Percentiles rank a stretch among this genome's conserved stretches.
These are phyloP conservation scores for Cardamine resedifolia DNA, from an alignment of 345 rosid species.

Conservation along the genomic window DNA sequence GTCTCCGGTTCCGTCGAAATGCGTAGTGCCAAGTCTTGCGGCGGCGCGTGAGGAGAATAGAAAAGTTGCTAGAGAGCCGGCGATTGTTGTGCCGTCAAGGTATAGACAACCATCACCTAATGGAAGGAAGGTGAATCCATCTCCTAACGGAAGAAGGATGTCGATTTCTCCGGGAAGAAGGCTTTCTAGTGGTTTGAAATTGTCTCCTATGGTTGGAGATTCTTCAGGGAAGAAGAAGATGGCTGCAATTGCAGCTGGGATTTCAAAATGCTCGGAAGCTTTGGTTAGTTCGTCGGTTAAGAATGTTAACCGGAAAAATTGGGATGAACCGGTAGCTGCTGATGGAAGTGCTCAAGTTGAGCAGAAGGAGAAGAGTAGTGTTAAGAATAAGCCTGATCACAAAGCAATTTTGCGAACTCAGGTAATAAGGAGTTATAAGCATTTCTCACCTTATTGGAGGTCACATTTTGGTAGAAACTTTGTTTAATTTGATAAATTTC, in stretches of 20 bases:
- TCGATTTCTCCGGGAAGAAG: constrained; percentile 85
- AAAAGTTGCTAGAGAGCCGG: constrained; percentile 64
- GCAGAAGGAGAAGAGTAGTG: constrained; percentile 46
- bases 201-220: constrained; percentile 68
- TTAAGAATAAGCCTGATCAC: constrained; percentile 55
- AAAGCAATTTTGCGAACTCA: constrained; percentile 86
- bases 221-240: constrained; percentile 81
- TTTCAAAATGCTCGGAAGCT: constrained; percentile 70
- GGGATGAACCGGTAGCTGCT: constrained; percentile 57
- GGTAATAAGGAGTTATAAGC: constrained; percentile 41
- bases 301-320: constrained; percentile 50
- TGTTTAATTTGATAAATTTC: background rate
- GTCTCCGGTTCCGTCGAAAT: constrained; percentile 88
- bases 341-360: constrained; percentile 43
- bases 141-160: constrained; percentile 64
- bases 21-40: constrained; percentile 80
- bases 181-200: constrained; percentile 67
- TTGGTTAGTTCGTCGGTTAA: constrained; percentile 54
- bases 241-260: constrained; percentile 59
- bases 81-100: constrained; percentile 90
- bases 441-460: background rate
- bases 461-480: background rate
- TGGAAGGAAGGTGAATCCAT: constrained; percentile 67
- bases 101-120: constrained; percentile 89
- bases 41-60: constrained; percentile 81